These are phyloP conservation scores for Nepenthes mirabilis DNA, from an alignment of 148 eudicot genomes.

Conservation along the genomic window DNA sequence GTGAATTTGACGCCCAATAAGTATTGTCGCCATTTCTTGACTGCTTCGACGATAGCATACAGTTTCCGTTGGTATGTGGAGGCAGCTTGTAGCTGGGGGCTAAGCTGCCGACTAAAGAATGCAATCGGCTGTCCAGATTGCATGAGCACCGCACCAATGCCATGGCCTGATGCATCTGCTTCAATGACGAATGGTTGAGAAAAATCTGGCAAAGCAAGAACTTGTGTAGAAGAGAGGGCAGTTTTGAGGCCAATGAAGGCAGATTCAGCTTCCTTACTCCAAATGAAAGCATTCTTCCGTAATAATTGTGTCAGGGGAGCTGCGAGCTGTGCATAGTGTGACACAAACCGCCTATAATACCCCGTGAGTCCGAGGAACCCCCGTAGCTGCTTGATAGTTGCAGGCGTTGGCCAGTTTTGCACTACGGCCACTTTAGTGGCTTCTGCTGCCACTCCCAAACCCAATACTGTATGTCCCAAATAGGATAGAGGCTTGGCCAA, in stretches of 20 bases:
- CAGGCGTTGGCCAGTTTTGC: not conserved
- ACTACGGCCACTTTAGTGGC: not conserved
- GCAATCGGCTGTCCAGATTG: not conserved
- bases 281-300: not conserved
- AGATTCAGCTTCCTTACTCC: not conserved
- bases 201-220: not conserved
- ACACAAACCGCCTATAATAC: not conserved
- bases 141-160: not conserved
- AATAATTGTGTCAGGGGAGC: not conserved
- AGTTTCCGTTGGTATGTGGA: not conserved
- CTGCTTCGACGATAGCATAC: not conserved
- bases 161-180: not conserved
- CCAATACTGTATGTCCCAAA: not conserved
- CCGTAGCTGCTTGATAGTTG: not conserved
- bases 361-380: not conserved
- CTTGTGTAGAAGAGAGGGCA: not conserved
- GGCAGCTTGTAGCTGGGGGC: too few species aligned
- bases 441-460: not conserved
- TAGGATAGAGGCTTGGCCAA: not conserved
- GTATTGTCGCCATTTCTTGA: not conserved
- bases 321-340: not conserved
- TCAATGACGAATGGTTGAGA: not conserved
- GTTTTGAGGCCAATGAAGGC: not conserved
- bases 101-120: not conserved
- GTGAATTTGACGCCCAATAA: not conserved